Conservation (phyloP, 108 stramenopile genomes). For the Cylindrotheca closterium region DNA sequence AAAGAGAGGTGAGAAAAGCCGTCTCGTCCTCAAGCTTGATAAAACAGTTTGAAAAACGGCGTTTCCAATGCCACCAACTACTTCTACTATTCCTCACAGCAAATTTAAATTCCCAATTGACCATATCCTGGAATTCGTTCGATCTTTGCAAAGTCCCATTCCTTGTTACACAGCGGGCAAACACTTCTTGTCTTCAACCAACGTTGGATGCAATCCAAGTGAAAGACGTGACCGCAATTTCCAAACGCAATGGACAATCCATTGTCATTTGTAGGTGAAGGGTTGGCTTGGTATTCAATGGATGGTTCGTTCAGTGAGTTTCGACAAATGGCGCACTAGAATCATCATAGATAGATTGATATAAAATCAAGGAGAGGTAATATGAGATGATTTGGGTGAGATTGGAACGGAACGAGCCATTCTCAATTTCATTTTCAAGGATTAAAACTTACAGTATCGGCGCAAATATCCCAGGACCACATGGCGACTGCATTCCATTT, state of each 20-base stretch:
- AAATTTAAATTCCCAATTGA: slow-evolving; percentile 52
- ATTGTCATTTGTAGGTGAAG: slow-evolving; percentile 96
- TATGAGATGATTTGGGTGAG: slow-evolving; percentile 2
- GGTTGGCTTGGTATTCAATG: slow-evolving; percentile 99
- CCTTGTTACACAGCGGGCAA: slow-evolving; percentile 98
- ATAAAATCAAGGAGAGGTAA: slow-evolving; percentile 2
- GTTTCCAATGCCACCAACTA: too few species aligned
- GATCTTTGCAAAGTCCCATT: slow-evolving; percentile 99
- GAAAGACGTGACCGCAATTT: slow-evolving; percentile 98
- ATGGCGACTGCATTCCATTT: slow-evolving; percentile 99
- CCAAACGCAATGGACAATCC: slow-evolving; percentile 98
- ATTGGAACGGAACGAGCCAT: too few species aligned
- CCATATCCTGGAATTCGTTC: slow-evolving; percentile 95
- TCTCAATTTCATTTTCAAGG: slow-evolving; percentile 1
- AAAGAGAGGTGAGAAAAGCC: too few species aligned
- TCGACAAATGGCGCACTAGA: slow-evolving; percentile 97
- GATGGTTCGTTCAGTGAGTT: slow-evolving; percentile 98
- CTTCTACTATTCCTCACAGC: too few species aligned
- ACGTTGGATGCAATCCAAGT: slow-evolving; percentile 99
- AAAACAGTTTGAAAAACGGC: too few species aligned
- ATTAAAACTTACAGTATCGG: slow-evolving; percentile 79
- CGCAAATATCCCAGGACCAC: slow-evolving; percentile 99
- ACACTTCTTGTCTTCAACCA: slow-evolving; percentile 97
- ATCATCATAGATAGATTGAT: too few species aligned
- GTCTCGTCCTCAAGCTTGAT: too few species aligned